Conservation (phyloP, 2,329 filamentous ascomycete species). For the Hypoxylon sp. region DNA sequence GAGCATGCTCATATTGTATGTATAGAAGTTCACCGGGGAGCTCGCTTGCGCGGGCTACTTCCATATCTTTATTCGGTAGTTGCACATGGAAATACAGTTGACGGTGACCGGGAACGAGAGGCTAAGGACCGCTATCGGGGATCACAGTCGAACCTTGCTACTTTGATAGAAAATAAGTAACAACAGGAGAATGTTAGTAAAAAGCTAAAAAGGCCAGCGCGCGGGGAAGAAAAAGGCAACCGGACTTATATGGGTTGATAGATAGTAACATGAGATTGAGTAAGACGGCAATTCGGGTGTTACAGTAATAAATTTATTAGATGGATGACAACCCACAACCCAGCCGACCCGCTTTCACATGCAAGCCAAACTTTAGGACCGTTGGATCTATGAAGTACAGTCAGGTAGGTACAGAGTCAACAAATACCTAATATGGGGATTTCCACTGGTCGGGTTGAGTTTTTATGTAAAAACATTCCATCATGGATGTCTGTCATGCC, state of each 20-base stretch:
- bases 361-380: conserved; percentile 29
- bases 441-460: conserved; percentile 11
- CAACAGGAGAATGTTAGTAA: neutral
- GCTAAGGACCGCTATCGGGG: conserved; percentile 15
- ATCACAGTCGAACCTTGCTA: conserved; percentile 11
- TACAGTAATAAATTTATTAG: conserved; percentile 33
- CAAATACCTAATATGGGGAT: conserved; percentile 12
- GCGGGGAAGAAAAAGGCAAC: neutral
- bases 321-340: neutral
- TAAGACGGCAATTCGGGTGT: conserved; percentile 33
- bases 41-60: conserved; percentile 52
- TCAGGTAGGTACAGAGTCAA: conserved; percentile 29
- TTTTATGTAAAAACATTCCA: conserved; percentile 7
- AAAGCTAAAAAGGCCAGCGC: neutral
- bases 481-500: conserved; percentile 15
- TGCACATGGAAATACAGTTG: conserved; percentile 26
- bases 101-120: conserved; percentile 9
- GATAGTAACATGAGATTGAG: conserved; percentile 15
- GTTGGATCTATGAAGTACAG: conserved; percentile 10
- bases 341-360: conserved; percentile 47
- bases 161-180: neutral
- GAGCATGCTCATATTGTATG: conserved; percentile 73
- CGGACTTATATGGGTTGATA: neutral
- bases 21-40: conserved; percentile 68
- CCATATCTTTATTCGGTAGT: conserved; percentile 53